Percentiles rank a stretch among this genome's conserved stretches.
phyloP scores from a whole-genome alignment of 2,329 filamentous ascomycete genomes.

The Sporothrix dimorphospora region DNA sequence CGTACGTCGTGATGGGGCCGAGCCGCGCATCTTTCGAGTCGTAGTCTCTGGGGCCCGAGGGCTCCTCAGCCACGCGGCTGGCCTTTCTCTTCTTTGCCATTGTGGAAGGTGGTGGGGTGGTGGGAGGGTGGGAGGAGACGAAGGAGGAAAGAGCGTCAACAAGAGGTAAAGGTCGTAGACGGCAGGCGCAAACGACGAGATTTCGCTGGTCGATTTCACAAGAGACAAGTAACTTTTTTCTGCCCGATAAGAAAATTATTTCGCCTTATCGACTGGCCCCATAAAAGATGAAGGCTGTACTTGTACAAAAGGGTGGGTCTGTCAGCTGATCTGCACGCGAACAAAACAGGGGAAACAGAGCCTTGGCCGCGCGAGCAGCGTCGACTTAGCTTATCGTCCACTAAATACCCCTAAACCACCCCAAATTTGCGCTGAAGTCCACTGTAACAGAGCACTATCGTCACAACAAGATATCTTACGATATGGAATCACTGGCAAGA shows the following conservation, averaged over 20 bases:
- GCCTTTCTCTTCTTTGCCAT: constrained; percentile 76
- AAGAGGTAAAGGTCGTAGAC: background rate
- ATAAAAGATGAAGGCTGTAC: background rate
- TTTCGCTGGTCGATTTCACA: constrained; percentile 10
- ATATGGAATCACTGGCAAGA: background rate
- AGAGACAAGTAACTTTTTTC: constrained; percentile 23
- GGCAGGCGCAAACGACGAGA: background rate
- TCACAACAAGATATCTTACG: background rate
- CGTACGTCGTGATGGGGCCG: constrained; percentile 62
- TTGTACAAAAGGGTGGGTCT: background rate
- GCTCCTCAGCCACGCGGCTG: constrained; percentile 50
- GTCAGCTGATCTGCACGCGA: constrained; percentile 5
- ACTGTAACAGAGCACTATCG: background rate
- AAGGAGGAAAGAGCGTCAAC: background rate
- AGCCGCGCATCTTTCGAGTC: constrained; percentile 64
- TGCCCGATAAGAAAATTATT: constrained; percentile 28
- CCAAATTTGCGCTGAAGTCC: background rate
- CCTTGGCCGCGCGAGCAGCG: background rate
- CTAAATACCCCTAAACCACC: background rate
- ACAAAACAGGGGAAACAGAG: background rate
- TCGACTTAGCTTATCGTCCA: background rate
- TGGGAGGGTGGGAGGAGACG: background rate
- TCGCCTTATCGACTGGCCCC: constrained; percentile 25
- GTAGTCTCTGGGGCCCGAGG: constrained; percentile 58
- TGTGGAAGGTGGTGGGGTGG: constrained; percentile 25